Base-by-base conservation (phyloP, 257 asterid species). In the Asclepias syriaca region DNA sequence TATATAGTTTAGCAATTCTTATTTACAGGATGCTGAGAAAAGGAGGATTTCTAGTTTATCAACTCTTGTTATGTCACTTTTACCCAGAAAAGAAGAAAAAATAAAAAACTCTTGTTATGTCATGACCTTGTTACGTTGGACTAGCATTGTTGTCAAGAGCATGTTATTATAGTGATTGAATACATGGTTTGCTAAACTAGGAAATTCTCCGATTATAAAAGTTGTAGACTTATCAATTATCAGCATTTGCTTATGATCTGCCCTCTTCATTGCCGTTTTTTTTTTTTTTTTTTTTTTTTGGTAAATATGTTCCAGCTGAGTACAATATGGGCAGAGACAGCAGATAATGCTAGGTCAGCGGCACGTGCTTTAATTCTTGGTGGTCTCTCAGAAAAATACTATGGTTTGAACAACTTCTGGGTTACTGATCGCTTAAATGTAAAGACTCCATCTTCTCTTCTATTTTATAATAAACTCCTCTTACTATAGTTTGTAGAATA, bases 241-340 rank as follows among this genome's bases (percentile, higher is more conserved):
- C 66, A 61, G 9, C 24, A 16, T 15, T n/a, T n/a, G 3, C 9
- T 63, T 63, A 37, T 74, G 51, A 22, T 57, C 45, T 66, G n/a
- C 19, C 72, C 16, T 14, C 8, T 19, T 34, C 53, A 11, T 13
- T 48, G 13, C 5, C 19, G n/a, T n/a, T n/a, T n/a, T n/a, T n/a
- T n/a, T 18, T 51, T 16, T 51, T 51, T 51, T 51, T 51, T 51
- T 16, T 13, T 51, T 15, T 13, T 2, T 5, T 15, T 6, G 24
- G 16, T 13, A 49, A 15, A 50, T 53, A 66, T 77, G 49, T 75
- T 80, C 66, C 88, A 94, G 99, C 68, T 87, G 79, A 94, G 97
- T 77, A 94, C 99, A 43, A 94, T 91, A 72, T 94, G 97, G 97
- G 96, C 96, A 2, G 96, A 89, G 85, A 85, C 96, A 0, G 93